Evolutionary conservation across 169 alveolate species (phyloP), one percentile per base, ranked within the genome.

Genomic region (Toxoplasma gondii): DNA sequence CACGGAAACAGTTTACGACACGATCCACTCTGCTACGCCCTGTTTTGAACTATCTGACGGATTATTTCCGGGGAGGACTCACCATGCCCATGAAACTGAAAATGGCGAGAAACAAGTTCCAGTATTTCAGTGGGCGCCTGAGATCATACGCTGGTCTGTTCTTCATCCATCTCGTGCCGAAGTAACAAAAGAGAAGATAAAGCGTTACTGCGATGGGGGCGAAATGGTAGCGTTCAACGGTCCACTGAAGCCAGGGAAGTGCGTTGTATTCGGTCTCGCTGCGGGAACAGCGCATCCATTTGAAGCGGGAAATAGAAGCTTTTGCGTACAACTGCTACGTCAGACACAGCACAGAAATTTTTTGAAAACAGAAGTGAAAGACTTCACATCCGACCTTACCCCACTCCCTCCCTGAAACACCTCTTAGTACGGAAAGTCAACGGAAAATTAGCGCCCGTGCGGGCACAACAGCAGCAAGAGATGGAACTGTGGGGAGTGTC

Each of bases 51-150:
- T 49, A 49, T 49, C 4, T 49, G 58, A 49, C 58, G 12, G 58
- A 4, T 49, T 7, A 12, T 7, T 4, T 49, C 4, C 4, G 58
- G 45, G 54, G 39, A 31, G 67, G n/a, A 19, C 91, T 34, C 31
- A 88, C 84, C 92, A 92, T 86, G 49, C 98, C 98, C 54, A 96
- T 81, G 44, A 94, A 58, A 69, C 97, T 96, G 95, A 97, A 97
- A 34, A 94, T 54, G 38, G 98, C 97, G 67, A 97, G 90, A 36
- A 94, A 86, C n/a, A 97, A 88, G 87, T 97, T 97, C 98, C 98
- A 97, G 74, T 90, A 91, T 34, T 92, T 95, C 88, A 97, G 91
- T 29, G 97, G 93, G 45, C 92, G 53, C 49, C 94, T 91, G 5
- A 97, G 70, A 45, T 97, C 94, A 29, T 95, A 91, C 69, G 97